These are phyloP conservation scores for Clavariopsis aquatica DNA, from an alignment of 495 filamentous ascomycete species.

Conservation along the genomic window DNA sequence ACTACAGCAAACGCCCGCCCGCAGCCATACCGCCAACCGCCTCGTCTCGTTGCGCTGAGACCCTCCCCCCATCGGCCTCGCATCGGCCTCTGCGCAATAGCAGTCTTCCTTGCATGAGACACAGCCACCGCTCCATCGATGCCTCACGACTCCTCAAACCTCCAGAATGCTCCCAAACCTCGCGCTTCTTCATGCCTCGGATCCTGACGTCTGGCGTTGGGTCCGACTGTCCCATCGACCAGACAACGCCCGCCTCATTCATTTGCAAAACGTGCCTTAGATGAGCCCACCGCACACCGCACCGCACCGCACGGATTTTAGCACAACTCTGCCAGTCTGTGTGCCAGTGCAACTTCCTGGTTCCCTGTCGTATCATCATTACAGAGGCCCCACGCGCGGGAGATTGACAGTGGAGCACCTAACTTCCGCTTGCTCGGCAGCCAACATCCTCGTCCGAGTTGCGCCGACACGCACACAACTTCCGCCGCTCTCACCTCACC, in stretches of 20 bases:
- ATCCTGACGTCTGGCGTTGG: not conserved
- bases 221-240: not conserved
- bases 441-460: not conserved
- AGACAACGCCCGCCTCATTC: not conserved
- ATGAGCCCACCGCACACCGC: not conserved
- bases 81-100: not conserved
- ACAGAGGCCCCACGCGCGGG: not conserved
- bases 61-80: not conserved
- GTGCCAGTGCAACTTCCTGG: not conserved
- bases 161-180: not conserved
- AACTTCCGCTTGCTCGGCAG: not conserved
- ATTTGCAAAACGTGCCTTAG: constrained; percentile 9
- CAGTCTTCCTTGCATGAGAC: constrained; percentile 4
- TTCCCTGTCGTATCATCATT: not conserved
- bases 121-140: constrained; percentile 6
- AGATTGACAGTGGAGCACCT: not conserved
- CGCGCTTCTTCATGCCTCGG: constrained; percentile 1
- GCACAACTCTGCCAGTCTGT: not conserved
- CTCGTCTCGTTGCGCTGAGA: not conserved
- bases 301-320: not conserved
- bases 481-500: not conserved
- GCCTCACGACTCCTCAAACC: constrained; percentile 1
- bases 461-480: not conserved
- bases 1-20: not conserved
- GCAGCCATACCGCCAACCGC: not conserved